phyloP scores from a whole-genome alignment of 192 early-diverging fungal species.

The Umbelopsis sp. region DNA sequence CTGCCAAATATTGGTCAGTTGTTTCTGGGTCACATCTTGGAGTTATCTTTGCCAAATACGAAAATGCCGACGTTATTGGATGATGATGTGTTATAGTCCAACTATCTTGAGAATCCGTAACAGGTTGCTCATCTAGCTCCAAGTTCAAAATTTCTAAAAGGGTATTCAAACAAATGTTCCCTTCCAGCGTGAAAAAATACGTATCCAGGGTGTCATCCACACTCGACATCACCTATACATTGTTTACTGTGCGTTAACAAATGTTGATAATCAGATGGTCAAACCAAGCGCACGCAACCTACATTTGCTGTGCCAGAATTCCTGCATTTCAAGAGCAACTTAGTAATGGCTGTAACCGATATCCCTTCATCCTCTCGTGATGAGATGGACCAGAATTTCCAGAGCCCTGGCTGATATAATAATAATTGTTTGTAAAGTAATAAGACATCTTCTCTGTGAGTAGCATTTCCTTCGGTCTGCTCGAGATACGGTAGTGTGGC shows the following conservation, averaged over 20 bases:
- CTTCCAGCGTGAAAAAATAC: conserved; percentile 26
- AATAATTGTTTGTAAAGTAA: conserved; percentile 29
- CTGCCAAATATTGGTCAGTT: conserved; percentile 30
- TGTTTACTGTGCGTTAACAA: not conserved
- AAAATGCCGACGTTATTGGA: conserved; percentile 37
- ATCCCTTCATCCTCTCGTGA: conserved; percentile 25
- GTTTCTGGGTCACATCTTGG: conserved; percentile 22
- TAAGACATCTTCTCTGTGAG: not conserved
- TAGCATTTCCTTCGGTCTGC: not conserved
- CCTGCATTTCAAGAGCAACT: not conserved
- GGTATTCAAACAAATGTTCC: conserved; percentile 20
- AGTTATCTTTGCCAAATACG: conserved; percentile 30
- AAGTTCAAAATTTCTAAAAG: conserved; percentile 34
- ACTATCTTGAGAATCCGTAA: not conserved
- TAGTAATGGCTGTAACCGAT: conserved; percentile 8
- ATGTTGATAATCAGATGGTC: not conserved
- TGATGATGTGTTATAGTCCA: conserved; percentile 20
- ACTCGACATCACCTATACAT: conserved; percentile 26
- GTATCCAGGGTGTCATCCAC: conserved; percentile 43
- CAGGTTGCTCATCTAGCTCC: conserved; percentile 23
- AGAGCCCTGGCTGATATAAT: conserved; percentile 29
- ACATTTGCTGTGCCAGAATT: not conserved
- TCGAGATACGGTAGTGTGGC: conserved; percentile 5
- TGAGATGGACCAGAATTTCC: conserved; percentile 25
- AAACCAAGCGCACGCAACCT: not conserved